Conservation (phyloP, 768 basidiomycete species). For the Lactarius vividus region DNA sequence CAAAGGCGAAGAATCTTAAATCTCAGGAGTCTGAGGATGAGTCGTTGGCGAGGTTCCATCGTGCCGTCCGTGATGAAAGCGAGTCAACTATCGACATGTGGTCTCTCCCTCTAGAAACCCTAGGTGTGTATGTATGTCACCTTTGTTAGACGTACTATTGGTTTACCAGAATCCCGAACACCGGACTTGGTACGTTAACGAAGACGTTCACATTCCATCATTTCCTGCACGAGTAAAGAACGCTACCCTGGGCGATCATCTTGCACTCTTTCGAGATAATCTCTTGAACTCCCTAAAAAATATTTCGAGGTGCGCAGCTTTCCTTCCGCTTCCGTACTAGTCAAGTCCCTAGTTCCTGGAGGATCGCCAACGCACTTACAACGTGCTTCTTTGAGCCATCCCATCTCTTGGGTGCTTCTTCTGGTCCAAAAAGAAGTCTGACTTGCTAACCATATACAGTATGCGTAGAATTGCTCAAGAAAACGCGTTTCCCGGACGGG, state of each 20-base stretch:
- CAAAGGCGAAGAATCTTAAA: background rate
- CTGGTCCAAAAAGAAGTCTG: background rate
- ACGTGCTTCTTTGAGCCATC: slow-evolving; percentile 2
- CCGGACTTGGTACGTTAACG: background rate
- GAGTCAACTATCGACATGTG: slow-evolving; percentile 17
- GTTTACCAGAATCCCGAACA: background rate
- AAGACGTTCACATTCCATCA: slow-evolving; percentile 26
- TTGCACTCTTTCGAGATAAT: slow-evolving; percentile 18
- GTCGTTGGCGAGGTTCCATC: slow-evolving; percentile 14
- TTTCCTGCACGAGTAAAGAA: slow-evolving; percentile 11
- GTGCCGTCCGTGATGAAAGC: slow-evolving; percentile 18
- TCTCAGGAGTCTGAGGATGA: slow-evolving; percentile 13
- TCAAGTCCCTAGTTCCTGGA: slow-evolving; percentile 19
- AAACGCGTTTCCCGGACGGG: slow-evolving; percentile 15
- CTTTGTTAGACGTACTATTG: background rate
- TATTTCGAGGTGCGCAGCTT: slow-evolving; percentile 19
- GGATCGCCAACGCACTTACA: background rate
- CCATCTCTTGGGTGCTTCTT: slow-evolving; percentile 4
- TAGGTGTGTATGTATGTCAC: slow-evolving; percentile 19
- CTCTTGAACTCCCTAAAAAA: slow-evolving; percentile 22
- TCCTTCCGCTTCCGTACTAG: slow-evolving; percentile 4
- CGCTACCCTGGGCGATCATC: slow-evolving; percentile 17
- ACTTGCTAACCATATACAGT: slow-evolving; percentile 21
- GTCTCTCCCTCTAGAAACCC: slow-evolving; percentile 18
- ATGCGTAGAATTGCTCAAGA: slow-evolving; percentile 26